A percentile compares a stretch with the other conserved stretches of the same genome.
Evolutionary conservation across 2,329 filamentous ascomycete species (phyloP).

Genomic region (Ceratocystis huliohia): DNA sequence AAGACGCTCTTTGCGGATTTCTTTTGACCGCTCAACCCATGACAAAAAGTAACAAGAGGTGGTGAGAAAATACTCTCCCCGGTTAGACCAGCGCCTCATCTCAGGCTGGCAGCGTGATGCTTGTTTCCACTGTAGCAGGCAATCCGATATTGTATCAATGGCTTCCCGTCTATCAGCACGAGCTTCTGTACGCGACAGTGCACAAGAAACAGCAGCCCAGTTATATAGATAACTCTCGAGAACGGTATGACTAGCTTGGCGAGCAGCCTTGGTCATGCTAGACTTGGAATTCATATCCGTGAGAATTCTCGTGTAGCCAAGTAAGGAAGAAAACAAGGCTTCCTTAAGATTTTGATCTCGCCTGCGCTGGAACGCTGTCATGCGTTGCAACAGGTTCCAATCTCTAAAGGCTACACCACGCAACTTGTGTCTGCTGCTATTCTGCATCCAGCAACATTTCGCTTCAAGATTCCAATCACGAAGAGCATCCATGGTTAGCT

Average conservation of each 20-base stretch:
- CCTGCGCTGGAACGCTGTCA: conserved; percentile 16
- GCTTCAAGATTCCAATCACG: conserved; percentile 20
- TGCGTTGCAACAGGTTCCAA: conserved; percentile 20
- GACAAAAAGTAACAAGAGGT: conserved; percentile 25
- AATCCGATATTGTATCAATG: neutral
- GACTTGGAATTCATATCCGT: conserved; percentile 3
- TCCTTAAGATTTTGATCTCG: neutral
- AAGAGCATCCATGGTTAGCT: conserved; percentile 10
- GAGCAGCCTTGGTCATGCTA: conserved; percentile 8
- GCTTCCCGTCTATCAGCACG: conserved; percentile 14
- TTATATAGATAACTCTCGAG: conserved; percentile 5
- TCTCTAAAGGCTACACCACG: conserved; percentile 17
- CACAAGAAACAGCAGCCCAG: conserved; percentile 9
- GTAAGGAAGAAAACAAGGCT: conserved; percentile 6
- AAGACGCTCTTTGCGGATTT: conserved; percentile 23
- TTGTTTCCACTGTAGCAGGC: conserved; percentile 18
- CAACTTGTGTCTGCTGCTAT: conserved; percentile 12
- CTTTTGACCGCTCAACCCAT: conserved; percentile 26
- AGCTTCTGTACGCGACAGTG: conserved; percentile 7
- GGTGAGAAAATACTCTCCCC: conserved; percentile 24
- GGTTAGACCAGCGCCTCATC: conserved; percentile 21
- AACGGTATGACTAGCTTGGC: neutral
- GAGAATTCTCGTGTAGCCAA: conserved; percentile 1
- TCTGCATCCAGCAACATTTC: conserved; percentile 16
- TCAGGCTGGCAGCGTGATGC: conserved; percentile 10